phyloP scores from a whole-genome alignment of 768 basidiomycete genomes.

The Tulasnella sp. region DNA sequence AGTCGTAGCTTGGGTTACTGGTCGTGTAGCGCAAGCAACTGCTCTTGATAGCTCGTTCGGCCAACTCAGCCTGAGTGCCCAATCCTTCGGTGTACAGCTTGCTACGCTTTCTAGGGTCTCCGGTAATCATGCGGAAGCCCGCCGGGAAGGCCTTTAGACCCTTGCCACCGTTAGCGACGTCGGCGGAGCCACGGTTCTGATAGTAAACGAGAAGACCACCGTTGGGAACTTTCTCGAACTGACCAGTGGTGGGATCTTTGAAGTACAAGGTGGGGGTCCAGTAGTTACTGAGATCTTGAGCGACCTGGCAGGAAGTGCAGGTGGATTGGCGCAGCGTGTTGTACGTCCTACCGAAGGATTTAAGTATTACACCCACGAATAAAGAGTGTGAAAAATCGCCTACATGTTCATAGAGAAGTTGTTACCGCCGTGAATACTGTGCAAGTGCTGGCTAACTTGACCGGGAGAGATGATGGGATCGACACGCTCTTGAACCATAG shows the following conservation, averaged over 20 bases:
- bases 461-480: conserved; percentile 11
- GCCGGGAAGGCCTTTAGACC: conserved; percentile 4
- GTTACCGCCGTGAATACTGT: conserved; percentile 6
- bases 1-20: not conserved
- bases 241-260: conserved; percentile 2
- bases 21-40: conserved; percentile 24
- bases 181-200: conserved; percentile 6
- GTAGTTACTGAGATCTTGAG: conserved; percentile 12
- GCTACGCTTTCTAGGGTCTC: conserved; percentile 2
- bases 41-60: conserved; percentile 32
- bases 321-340: conserved; percentile 7
- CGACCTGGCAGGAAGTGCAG: conserved; percentile 10
- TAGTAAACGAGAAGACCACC: conserved; percentile 14
- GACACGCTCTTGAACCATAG: conserved; percentile 11
- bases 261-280: conserved; percentile 14
- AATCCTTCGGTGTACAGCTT: not conserved
- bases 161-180: not conserved
- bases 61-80: conserved; percentile 32
- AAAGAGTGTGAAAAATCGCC: not conserved
- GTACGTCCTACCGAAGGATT: not conserved
- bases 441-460: conserved; percentile 3
- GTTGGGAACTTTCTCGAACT: conserved; percentile 11
- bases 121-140: conserved; percentile 17
- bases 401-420: not conserved
- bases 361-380: no score